Evolutionary conservation across 2,329 filamentous ascomycete genomes (phyloP), one percentile per base, ranked within the genome.

Genomic region (Byssochlamys sp.): DNA sequence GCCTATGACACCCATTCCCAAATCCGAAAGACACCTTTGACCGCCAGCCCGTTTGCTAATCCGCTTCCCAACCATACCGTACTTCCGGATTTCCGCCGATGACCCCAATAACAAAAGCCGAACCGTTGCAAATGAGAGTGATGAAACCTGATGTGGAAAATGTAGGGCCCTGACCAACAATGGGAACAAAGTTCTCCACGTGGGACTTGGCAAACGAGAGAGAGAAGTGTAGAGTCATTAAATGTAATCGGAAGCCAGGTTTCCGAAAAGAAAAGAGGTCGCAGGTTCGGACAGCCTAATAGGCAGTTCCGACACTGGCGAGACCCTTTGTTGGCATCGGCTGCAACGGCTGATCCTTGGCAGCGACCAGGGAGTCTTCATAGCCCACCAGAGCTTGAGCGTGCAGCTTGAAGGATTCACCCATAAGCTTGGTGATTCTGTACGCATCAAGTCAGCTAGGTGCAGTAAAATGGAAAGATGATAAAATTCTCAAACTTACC

Each of bases 371-470:
- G 53, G 71, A 74, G 72, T 96, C 92, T 71, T 96, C 91, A 70
- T 96, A 97, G 73, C 92, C 91, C 64, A 92, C 85, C 33, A 99
- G 85, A 63, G 94, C 91, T 78, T 97, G 91, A 39, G 91, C 89
- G 76, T 97, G 92, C 58, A 96, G 85, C 71, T 95, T 94, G 83
- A 99, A 97, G 55, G 94, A 91, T 76, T 97, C 94, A 68, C 94
- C 94, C 89, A 97, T 96, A 54, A 97, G 84, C 71, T 95, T 91
- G 66, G 77, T 76, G 59, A 78, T 77, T 61, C 75, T 77, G 57
- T 57, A 55, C 19, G 53, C 25, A 25, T 57, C 19, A 58, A 29
- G 74, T 85, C 79, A 84, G 81, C 12, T 64, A 58, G 62, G 54
- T 6, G 53, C 29, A 33, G 57, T 57, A 55, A 31, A 54, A 50